Base-by-base conservation (phyloP, 2,329 filamentous ascomycete genomes). In the Teratosphaeria destructans region DNA sequence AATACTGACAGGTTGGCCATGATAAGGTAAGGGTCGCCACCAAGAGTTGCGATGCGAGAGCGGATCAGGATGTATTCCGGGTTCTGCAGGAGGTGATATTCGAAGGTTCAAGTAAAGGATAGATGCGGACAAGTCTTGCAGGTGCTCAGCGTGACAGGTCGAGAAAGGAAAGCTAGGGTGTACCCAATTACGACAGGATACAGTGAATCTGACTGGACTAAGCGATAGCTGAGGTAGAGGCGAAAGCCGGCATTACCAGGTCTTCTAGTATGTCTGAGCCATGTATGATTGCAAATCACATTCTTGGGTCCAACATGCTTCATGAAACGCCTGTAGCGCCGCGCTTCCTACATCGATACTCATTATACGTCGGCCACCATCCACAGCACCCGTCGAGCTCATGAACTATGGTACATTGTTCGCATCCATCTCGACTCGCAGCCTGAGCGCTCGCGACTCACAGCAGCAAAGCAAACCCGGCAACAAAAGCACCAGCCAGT, bases 401-500 rank as follows among this genome's bases (percentile, higher is more conserved):
- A n/a, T n/a, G n/a, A n/a, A n/a, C n/a, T n/a, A n/a, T n/a, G n/a
- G n/a, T n/a, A n/a, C n/a, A n/a, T n/a, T n/a, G n/a, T n/a, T n/a
- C n/a, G n/a, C n/a, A n/a, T n/a, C n/a, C n/a, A n/a, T n/a, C n/a
- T n/a, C n/a, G n/a, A n/a, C n/a, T n/a, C n/a, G n/a, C n/a, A n/a
- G n/a, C n/a, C n/a, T n/a, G n/a, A 23, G 3, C 43, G 5, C n/a
- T 29, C 6, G 1, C 10, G 23, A 19, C 58, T 60, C 66, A 74
- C 54, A 74, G 64, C 35, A 74, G 56, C 8, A 74, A 60, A 43
- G 82, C 78, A 66, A 86, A 84, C 16, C 83, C 84, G 52, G 80
- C 79, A 63, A 85, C 78, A 58, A 86, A 74, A 35, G 79, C 79
- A 57, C 78, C 78, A 52, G 82, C 74, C 6, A 87, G 70, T 12